Evolutionary conservation across 441 rosid genomes (phyloP), one percentile per base, ranked within the genome.

Genomic region (Cnidoscolus chayamansa): DNA sequence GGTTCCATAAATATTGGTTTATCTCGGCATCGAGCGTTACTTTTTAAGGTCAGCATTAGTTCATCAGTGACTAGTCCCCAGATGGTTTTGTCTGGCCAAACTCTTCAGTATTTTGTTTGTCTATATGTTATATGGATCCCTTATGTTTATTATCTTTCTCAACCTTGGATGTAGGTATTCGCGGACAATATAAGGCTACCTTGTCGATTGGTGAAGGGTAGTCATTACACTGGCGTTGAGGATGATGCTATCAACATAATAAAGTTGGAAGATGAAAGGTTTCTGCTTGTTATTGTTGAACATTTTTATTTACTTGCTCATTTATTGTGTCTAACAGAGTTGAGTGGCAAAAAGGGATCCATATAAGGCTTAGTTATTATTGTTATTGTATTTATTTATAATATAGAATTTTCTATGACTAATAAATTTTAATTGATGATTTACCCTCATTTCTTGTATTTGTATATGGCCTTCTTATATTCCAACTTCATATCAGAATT

Each of bases 181-280:
- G 96, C 99, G 74, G 99, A 93, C 83, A 84, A 78, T 82, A 81
- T 90, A 62, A 85, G 76, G 54, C 83, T 95, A 76, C 90, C 97
- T 72, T 95, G 99, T 85, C 87, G 97, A 79, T 84, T 95, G 84
- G 96, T 95, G 69, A 95, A 93, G 82, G 99, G 99, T 70, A 91
- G 98, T 81, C 95, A 90, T 81, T 95, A 93, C 88, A 95, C 99
- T 60, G 99, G 99, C 11, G 85, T 86, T 13, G 99, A 95, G 84
- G 98, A 95, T 75, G 99, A 91, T 84, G 99, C 96, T 70, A 93
- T 95, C 76, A 91, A 95, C 84, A 89, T 89, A 62, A 89, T 95
- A 83, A 91, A 90, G 84, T 79, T 89, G 76, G 93, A 87, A 54
- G 88, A 91, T 82, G 98, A 88, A 80, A 95, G 99, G 99, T 93